Evolutionary conservation across 2,329 filamentous ascomycete genomes (phyloP), one percentile per base, ranked within the genome.

Genomic region (Phyllosticta paracitricarpa): DNA sequence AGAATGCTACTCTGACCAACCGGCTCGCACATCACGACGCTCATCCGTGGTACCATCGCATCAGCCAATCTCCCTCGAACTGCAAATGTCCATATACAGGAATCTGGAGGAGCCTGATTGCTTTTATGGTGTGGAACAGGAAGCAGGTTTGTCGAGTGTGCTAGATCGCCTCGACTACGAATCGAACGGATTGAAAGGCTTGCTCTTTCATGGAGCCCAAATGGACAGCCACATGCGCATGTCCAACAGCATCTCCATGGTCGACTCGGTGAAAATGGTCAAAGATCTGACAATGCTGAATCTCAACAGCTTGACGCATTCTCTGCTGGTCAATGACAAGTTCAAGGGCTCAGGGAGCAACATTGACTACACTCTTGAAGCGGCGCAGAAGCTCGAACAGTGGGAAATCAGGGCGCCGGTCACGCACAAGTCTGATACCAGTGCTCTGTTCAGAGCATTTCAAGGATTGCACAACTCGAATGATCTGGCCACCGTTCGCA

Each of bases 61-160:
- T 0, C 66, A 70, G 28, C 33, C 33, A 7, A 62, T 79, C 26
- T 82, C 89, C 6, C 81, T 83, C 3, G 84, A 89, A 30, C 79
- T 95, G 1, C 78, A 97, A 12, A 80, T 96, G 54, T 79, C 83
- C 0, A 92, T 99, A 2, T 99, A 94, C 71, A 88, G 90, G 70
- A 93, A 90, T 63, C 89, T 99, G 55, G 92, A 97, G 69, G 95
- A 99, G 68, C 93, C 92, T 1, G 94, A 99, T 72, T 88, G 91
- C 0, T 99, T 96, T 72, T 99, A 99, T 70, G 95, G 94, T 3
- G 81, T 97, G 7, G 84, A 89, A 52, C 89, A 95, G 72, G 84
- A 84, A 51, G 83, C 91, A 6, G 91, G 86, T 62, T 76, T 99
- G 17, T 79, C 83, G 17, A 90, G 88, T 10, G 88, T 97, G 0